Conservation (phyloP, 2,329 filamentous ascomycete genomes). For the Beauveria australis region DNA sequence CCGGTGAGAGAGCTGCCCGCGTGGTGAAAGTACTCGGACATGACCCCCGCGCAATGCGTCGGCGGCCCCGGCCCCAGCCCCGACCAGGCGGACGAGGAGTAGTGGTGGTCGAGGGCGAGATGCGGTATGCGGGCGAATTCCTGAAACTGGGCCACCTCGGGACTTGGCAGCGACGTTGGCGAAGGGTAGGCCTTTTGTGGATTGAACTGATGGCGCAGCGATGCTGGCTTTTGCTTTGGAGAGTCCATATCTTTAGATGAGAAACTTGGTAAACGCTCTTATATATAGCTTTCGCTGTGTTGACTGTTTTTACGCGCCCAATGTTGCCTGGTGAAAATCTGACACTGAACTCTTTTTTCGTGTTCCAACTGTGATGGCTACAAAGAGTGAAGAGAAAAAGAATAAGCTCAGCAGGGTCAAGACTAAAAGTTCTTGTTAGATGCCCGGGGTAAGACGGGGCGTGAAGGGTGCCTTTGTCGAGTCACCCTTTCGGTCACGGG, state of each 20-base stretch:
- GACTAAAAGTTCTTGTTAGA: not conserved
- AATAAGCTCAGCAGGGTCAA: not conserved
- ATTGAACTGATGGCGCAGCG: not conserved
- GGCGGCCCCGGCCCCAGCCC: not conserved
- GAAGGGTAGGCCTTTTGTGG: not conserved
- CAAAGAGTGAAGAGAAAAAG: not conserved
- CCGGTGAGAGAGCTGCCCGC: conserved; percentile 17
- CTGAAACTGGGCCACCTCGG: not conserved
- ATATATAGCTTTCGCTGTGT: not conserved
- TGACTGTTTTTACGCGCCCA: not conserved
- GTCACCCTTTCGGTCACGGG: not conserved
- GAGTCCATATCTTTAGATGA: not conserved
- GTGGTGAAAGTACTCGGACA: conserved; percentile 6
- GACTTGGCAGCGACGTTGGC: not conserved
- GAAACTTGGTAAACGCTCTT: not conserved
- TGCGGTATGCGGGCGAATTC: not conserved
- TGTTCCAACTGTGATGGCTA: not conserved
- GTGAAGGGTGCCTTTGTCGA: not conserved
- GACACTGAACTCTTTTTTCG: not conserved
- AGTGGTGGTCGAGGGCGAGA: not conserved
- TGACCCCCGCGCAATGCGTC: not conserved
- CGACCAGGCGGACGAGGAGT: not conserved
- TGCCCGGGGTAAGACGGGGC: not conserved
- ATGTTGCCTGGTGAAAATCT: not conserved
- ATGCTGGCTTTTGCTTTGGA: not conserved